Conservation (phyloP, 176 grass and related monocot species). For the Miscanthus lutarioriparius region DNA sequence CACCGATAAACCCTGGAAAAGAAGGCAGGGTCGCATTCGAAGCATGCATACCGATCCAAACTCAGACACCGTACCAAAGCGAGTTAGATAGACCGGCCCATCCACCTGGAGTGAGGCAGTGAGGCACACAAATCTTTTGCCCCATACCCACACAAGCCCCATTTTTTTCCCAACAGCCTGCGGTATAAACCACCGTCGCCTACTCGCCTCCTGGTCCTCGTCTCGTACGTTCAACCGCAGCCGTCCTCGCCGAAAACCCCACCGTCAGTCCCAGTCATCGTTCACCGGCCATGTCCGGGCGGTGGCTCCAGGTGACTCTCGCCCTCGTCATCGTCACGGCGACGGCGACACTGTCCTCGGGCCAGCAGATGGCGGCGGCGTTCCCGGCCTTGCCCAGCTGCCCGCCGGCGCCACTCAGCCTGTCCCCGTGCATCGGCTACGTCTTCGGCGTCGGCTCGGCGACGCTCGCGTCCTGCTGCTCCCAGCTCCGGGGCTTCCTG, state of each 20-base stretch:
- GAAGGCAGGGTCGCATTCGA: not conserved
- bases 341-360: not conserved
- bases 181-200: slow-evolving; percentile 36
- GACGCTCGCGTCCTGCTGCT: slow-evolving; percentile 63
- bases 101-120: slow-evolving; percentile 27
- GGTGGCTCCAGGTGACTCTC: not conserved
- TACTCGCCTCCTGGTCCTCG: not conserved
- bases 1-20: slow-evolving; percentile 25
- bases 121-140: slow-evolving; percentile 4
- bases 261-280: not conserved
- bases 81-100: slow-evolving; percentile 48
- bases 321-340: not conserved
- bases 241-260: not conserved
- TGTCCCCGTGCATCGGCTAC: slow-evolving; percentile 77
- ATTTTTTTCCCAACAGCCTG: slow-evolving; percentile 35
- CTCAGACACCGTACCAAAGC: not conserved
- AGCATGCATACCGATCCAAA: not conserved
- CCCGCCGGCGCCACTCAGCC: slow-evolving; percentile 45
- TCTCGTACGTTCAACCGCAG: not conserved
- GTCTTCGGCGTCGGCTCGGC: slow-evolving; percentile 52
- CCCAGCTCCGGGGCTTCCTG: slow-evolving; percentile 47
- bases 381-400: slow-evolving; percentile 39
- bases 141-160: not conserved
- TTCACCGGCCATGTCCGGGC: slow-evolving; percentile 36
- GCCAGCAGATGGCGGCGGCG: slow-evolving; percentile 29